phyloP scores from a whole-genome alignment of 108 stramenopile genomes.

The Nitzschia inconspicua region DNA sequence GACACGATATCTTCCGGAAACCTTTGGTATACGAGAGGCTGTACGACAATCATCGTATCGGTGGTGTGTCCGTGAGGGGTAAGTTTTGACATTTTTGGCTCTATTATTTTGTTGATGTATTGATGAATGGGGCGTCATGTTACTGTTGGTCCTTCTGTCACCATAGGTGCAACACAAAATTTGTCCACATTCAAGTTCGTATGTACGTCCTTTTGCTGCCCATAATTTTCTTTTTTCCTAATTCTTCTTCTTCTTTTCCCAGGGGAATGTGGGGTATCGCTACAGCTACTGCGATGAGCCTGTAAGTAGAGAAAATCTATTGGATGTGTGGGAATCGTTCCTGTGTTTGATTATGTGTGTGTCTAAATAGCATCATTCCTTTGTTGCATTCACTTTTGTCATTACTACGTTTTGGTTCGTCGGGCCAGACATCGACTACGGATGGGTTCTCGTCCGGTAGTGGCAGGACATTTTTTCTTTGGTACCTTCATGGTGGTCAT shows the following conservation, averaged over 20 bases:
- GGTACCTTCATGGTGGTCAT: constrained; percentile 52
- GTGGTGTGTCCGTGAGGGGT: constrained; percentile 78
- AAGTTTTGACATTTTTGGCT: background rate
- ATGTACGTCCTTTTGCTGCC: no score
- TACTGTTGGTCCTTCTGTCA: no score
- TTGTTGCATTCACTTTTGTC: background rate
- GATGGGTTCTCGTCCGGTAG: constrained; percentile 61
- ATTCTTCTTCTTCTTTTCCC: background rate
- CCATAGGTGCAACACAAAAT: no score
- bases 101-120: background rate
- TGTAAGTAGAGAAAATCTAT: constrained; percentile 36
- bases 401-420: background rate
- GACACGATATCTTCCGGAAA: constrained; percentile 71
- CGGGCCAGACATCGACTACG: constrained; percentile 59
- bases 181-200: no score
- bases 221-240: no score
- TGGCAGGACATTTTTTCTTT: constrained; percentile 46
- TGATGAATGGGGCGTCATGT: no score
- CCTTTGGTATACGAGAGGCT: constrained; percentile 68
- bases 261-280: constrained; percentile 78
- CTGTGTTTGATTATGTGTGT: background rate
- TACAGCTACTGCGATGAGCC: constrained; percentile 77
- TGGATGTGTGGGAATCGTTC: background rate
- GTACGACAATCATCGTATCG: constrained; percentile 69
- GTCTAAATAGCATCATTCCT: no score